Evolutionary conservation across 2,329 filamentous ascomycete genomes (phyloP), one percentile per base, ranked within the genome.

Genomic region (Talaromyces sp.): DNA sequence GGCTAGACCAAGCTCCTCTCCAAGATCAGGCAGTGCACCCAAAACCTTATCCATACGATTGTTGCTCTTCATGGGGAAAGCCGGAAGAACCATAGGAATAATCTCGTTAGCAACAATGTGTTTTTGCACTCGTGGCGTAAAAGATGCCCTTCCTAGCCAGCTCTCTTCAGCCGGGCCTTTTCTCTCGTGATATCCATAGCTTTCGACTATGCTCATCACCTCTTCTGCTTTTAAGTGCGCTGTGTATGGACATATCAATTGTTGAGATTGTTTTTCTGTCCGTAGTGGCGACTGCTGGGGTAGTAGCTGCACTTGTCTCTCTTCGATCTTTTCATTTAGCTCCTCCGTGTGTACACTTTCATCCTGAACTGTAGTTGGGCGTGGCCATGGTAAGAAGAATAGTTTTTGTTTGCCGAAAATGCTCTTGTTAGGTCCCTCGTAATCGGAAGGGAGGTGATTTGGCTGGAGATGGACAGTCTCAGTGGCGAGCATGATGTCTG

Each of bases 1-100:
- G 4, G 69, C 67, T 9, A 81, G 68, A 2, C 78, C 77, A 31
- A 81, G 60, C 42, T 79, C 75, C 61, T 80, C 79, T 3, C 73
- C 79, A n/a, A 77, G 69, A 54, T 81, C 79, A 0, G 79, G 79
- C 2, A 79, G 66, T 0, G 62, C 64, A 1, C 78, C 72, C 16
- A 73, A 61, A 5, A 75, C 73, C 62, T 76, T 76, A 54, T 75
- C 71, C 14, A 65, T 62, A 8, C 60, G 40, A 58, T 73, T 73
- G 9, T 70, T 69, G 1, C 70, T 72, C 14, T 73, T 73, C 55
- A 72, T 72, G 1, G 71, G 71, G 16, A 72, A 73, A 11, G 71
- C 71, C 1, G 71, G 71, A 8, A 73, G 58, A 7, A 72, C 69
- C 70, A 72, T 72, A n/a, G 68, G 69, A 42, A 72, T 70, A 0